Evolutionary conservation across 2,329 filamentous ascomycete species (phyloP).

Genomic region (Alternaria solani): DNA sequence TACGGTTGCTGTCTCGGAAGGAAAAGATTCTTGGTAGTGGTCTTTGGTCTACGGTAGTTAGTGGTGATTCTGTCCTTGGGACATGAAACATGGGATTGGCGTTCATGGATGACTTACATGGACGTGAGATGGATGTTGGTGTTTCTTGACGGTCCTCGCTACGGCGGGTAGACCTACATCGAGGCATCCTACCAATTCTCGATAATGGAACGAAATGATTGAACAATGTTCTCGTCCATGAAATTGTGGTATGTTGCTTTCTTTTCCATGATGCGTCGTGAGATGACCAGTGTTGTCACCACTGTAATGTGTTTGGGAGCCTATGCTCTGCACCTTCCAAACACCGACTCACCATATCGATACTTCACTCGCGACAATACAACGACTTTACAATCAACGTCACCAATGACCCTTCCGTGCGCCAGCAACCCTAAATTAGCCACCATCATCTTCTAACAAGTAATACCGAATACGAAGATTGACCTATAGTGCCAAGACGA

Average conservation of each 20-base stretch:
- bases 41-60: accelerated
- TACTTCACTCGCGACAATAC: no score
- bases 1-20: neutral
- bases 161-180: neutral
- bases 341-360: no score
- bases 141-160: neutral
- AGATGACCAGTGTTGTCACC: neutral
- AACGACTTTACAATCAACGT: no score
- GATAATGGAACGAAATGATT: neutral
- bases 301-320: neutral
- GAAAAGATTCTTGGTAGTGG: accelerated
- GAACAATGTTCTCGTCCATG: neutral
- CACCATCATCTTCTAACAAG: neutral
- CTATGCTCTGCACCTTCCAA: neutral
- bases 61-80: neutral
- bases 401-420: neutral
- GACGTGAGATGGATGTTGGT: neutral
- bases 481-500: constrained; percentile 1
- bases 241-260: neutral
- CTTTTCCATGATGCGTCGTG: neutral
- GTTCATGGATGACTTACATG: neutral
- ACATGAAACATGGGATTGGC: neutral
- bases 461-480: constrained; percentile 8
- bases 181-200: neutral
- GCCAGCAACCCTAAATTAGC: neutral